Percentiles rank a stretch among this genome's conserved stretches.
phyloP scores from a whole-genome alignment of 2,329 filamentous ascomycete genomes.

The Microsporum canis region DNA sequence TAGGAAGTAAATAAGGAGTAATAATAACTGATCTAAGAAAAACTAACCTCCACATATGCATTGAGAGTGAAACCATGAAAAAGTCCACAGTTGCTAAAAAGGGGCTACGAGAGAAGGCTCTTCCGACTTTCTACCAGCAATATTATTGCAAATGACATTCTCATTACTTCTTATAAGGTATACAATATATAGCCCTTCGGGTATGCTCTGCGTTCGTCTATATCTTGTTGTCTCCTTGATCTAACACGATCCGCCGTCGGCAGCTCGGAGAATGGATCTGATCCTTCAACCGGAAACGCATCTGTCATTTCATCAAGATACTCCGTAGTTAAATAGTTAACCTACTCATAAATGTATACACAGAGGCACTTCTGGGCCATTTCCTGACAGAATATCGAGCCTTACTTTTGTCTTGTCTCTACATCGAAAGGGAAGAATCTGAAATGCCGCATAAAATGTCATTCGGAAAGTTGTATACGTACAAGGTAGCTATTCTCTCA shows the following conservation, averaged over 20 bases:
- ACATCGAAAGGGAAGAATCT: background rate
- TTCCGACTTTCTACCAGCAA: too few relatives aligned
- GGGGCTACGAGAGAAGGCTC: too few relatives aligned
- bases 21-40: too few relatives aligned
- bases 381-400: background rate
- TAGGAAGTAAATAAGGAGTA: too few relatives aligned
- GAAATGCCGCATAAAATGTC: background rate
- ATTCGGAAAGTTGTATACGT: background rate
- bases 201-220: background rate
- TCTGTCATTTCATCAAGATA: background rate
- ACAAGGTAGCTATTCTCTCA: background rate
- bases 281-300: background rate
- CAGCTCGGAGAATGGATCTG: background rate
- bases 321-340: background rate
- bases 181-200: too few relatives aligned
- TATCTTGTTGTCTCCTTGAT: background rate
- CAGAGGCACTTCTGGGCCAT: background rate
- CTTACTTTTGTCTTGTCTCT: background rate
- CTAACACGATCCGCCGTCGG: background rate
- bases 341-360: background rate
- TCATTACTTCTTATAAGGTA: too few relatives aligned
- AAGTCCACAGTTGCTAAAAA: too few relatives aligned
- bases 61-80: too few relatives aligned
- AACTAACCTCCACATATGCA: too few relatives aligned
- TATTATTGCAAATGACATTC: too few relatives aligned